Base-by-base conservation (phyloP, 2,329 filamentous ascomycete genomes). In the Colletotrichum eremochloae region DNA sequence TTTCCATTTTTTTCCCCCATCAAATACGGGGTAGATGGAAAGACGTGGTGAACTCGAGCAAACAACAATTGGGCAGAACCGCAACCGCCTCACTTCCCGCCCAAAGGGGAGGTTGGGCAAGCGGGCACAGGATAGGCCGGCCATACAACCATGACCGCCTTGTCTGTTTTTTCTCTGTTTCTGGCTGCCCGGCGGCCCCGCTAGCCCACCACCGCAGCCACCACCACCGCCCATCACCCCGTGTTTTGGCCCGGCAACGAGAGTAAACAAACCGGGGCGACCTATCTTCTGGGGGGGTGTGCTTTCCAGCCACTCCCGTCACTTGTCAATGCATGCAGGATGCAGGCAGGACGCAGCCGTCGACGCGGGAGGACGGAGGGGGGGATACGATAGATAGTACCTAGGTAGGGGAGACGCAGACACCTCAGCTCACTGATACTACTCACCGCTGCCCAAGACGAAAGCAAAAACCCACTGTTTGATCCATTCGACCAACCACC, bases 281-380 rank as follows among this genome's bases (percentile, higher is more conserved):
- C 3, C 15, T 4, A 24, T 8, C 44, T 9, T 9, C 11, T 46
- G 40, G 40, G 44, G 18, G 18, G 18, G 24, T 24, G 24, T 24
- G 24, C 24, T n/a, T 46, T 36, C 67, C 66, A 72, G 70, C 70
- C 70, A 72, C 66, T 70, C 69, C 65, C 65, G 69, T 52, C 46
- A 72, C 50, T 46, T 72, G 65, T 60, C 65, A 63, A 55, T 52
- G 69, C 68, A 71, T 46, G 44, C 7, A 71, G 1, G 3, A 7
- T 36, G 36, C 38, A 14, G 15, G 15, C 12, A 42, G 63, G 67
- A 68, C 58, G 46, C 29, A 14, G 8, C 24, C 20, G 9, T 48
- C 44, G 46, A 48, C 20, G 24, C 29, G 29, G 57, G 33, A 18
- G 18, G 40, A 2, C n/a, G 8, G 18, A 29, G 11, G 33, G 2